These are phyloP conservation scores for Ogataea allantospora DNA, from an alignment of 805 yeast species.

Conservation along the genomic window DNA sequence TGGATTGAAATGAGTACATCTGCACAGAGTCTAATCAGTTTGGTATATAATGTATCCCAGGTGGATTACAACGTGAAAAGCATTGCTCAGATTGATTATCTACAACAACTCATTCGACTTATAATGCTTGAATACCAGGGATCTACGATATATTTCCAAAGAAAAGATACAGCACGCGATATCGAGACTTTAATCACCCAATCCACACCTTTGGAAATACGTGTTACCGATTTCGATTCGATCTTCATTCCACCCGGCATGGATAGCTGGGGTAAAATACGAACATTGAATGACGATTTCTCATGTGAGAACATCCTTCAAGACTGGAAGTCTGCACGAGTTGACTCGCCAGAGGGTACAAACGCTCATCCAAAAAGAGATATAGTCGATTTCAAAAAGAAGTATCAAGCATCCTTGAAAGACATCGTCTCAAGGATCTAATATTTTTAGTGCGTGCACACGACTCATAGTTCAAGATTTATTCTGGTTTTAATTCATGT, in stretches of 20 bases:
- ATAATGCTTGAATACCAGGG: conserved; percentile 16
- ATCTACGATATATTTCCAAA: conserved; percentile 11
- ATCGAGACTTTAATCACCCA: neutral
- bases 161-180: conserved; percentile 1
- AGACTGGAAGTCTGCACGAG: conserved; percentile 12
- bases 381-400: neutral
- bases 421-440: conserved; percentile 3
- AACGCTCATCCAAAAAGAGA: neutral
- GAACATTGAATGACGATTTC: conserved; percentile 35
- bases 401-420: conserved; percentile 14
- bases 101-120: conserved; percentile 28
- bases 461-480: neutral
- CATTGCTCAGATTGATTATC: conserved; percentile 21
- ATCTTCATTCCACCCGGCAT: conserved; percentile 44
- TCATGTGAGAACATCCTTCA: conserved; percentile 23
- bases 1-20: neutral
- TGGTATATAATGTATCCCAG: conserved; percentile 12
- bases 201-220: neutral
- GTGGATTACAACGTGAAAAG: conserved; percentile 20
- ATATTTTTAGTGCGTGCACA: neutral
- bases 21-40: neutral
- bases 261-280: conserved; percentile 54
- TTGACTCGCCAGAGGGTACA: conserved; percentile 5
- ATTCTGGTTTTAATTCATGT: neutral
- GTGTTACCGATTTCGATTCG: conserved; percentile 18